Conservation (phyloP, 192 early-diverging fungal species). For the Rhizoclosmatium sp. region DNA sequence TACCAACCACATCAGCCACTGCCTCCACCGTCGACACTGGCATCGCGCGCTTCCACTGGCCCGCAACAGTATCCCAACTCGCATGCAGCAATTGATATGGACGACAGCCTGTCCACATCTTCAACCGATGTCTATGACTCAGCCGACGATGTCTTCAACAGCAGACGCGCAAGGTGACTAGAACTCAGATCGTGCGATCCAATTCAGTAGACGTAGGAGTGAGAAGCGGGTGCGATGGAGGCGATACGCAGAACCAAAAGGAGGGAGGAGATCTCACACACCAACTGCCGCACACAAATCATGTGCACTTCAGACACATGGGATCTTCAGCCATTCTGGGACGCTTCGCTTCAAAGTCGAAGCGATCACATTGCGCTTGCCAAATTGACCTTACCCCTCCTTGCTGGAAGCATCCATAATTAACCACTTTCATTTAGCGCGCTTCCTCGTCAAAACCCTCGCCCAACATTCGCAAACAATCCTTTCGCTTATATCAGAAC, state of each 20-base stretch:
- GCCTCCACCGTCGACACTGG: background rate
- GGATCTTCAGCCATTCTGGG: background rate
- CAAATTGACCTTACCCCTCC: no score
- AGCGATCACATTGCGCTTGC: no score
- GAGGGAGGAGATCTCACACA: background rate
- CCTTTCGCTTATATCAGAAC: constrained; percentile 7
- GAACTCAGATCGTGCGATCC: background rate
- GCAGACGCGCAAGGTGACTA: background rate
- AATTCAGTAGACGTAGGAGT: background rate
- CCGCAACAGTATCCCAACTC: background rate
- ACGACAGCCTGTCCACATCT: constrained; percentile 5
- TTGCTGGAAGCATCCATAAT: background rate
- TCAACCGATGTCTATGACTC: constrained; percentile 19
- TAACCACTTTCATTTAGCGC: background rate
- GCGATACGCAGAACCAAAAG: background rate
- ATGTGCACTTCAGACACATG: background rate
- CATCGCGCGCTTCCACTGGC: background rate
- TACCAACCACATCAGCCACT: constrained; percentile 3
- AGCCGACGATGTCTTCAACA: background rate
- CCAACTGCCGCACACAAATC: background rate
- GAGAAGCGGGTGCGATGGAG: background rate
- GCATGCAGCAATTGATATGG: constrained; percentile 1
- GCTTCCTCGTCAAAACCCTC: background rate
- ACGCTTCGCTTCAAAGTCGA: background rate
- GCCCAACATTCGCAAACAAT: background rate